Evolutionary conservation across 2,329 filamentous ascomycete species (phyloP).

Genomic region (Seiridium unicorne): DNA sequence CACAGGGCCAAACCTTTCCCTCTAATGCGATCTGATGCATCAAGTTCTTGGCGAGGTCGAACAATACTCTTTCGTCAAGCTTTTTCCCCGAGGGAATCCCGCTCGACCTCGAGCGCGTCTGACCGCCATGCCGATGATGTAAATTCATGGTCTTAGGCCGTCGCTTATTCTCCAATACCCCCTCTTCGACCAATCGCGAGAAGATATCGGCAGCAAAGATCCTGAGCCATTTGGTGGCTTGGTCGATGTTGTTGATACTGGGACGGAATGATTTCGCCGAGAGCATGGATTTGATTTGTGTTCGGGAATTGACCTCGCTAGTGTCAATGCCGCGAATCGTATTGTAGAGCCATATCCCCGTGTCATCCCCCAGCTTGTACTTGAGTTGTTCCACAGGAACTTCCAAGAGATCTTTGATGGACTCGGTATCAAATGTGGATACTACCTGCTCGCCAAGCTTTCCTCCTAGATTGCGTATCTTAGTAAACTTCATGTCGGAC

Average conservation of each 20-base stretch:
- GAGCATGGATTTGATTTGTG: constrained; percentile 95
- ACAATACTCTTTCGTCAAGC: constrained; percentile 70
- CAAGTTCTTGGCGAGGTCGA: constrained; percentile 73
- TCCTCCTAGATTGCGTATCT: constrained; percentile 91
- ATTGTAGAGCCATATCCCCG: constrained; percentile 80
- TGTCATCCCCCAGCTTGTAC: constrained; percentile 77
- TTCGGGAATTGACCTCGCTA: constrained; percentile 86
- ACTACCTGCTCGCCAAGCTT: constrained; percentile 88
- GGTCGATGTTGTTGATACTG: constrained; percentile 72
- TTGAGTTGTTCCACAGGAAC: constrained; percentile 76
- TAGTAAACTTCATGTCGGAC: constrained; percentile 84
- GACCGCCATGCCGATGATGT: constrained; percentile 73
- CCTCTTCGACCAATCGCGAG: constrained; percentile 85
- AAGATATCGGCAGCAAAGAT: constrained; percentile 94
- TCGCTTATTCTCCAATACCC: constrained; percentile 81
- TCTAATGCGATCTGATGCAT: constrained; percentile 76
- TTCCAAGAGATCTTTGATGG: constrained; percentile 70
- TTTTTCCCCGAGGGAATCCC: constrained; percentile 75
- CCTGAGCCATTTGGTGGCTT: constrained; percentile 79
- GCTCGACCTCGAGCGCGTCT: constrained; percentile 71
- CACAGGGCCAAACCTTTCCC: constrained; percentile 82
- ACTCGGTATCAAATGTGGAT: constrained; percentile 77
- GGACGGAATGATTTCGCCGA: constrained; percentile 95
- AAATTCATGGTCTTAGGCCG: constrained; percentile 83
- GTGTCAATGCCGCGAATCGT: constrained; percentile 82